phyloP scores from a whole-genome alignment of 495 filamentous ascomycete genomes.

The Talaromyces nanjingensis region DNA sequence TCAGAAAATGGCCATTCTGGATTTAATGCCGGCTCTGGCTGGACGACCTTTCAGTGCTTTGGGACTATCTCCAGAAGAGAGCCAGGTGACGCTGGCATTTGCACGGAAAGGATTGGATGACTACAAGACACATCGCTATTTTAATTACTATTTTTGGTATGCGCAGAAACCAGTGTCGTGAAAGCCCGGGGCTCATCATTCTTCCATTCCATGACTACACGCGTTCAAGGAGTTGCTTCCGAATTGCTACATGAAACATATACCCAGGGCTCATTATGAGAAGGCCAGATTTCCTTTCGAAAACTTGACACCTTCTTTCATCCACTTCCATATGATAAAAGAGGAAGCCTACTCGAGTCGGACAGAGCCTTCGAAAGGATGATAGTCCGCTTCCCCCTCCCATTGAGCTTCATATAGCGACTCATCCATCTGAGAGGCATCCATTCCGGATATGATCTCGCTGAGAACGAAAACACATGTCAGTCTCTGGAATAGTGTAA shows the following conservation, averaged over 20 bases:
- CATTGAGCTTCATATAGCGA: conserved; percentile 32
- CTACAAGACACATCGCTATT: not conserved
- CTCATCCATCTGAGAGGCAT: conserved; percentile 42
- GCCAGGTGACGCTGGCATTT: conserved; percentile 4
- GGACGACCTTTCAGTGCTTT: conserved; percentile 3
- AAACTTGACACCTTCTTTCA: not conserved
- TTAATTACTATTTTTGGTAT: conserved; percentile 8
- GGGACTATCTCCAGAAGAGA: not conserved
- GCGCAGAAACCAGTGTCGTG: not conserved
- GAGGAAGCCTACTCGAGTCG: not conserved
- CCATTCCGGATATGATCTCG: conserved; percentile 38
- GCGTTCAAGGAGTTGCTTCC: not conserved
- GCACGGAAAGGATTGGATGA: conserved; percentile 3
- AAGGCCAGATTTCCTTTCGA: not conserved
- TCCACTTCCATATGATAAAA: not conserved
- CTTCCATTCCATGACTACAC: not conserved
- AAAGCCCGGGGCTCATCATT: not conserved
- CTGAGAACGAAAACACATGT: conserved; percentile 14
- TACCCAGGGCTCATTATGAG: not conserved
- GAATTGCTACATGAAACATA: not conserved
- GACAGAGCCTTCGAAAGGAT: conserved; percentile 24
- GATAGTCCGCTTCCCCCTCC: conserved; percentile 36
- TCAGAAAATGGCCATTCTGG: conserved; percentile 5
- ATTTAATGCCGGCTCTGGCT: not conserved
- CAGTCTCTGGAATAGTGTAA: not conserved